Evolutionary conservation across 176 grass and related monocot genomes (phyloP), one percentile per base, ranked within the genome.

Genomic region (Phragmites australis): DNA sequence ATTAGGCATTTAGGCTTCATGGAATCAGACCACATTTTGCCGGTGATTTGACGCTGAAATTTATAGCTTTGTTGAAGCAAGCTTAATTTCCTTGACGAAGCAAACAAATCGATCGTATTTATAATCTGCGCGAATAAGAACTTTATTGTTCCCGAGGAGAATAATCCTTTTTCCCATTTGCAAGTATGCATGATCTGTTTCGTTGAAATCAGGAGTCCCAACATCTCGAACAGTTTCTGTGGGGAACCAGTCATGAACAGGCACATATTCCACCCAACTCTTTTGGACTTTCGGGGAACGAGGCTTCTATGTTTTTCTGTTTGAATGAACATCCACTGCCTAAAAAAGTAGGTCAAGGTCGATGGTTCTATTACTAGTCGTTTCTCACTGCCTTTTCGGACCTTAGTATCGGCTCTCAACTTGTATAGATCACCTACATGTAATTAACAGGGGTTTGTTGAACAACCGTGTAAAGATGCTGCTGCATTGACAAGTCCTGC

Each of bases 111-210:
- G 25, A 31, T 0, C 48, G 5, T 56, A 56, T 68, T 43, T 27
- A 19, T 14, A 25, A 48, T 25, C 34, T 63, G 13, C 37, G n/a
- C 63, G n/a, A 80, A 56, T 68, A 68, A 56, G 77, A 44, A 80
- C 14, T 56, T 56, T 23, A 21, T 66, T 1, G n/a, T 21, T n/a
- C 18, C 21, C 39, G n/a, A n/a, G n/a, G n/a, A n/a, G n/a, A n/a
- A n/a, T n/a, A n/a, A n/a, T n/a, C n/a, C n/a, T n/a, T n/a, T n/a
- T n/a, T n/a, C 11, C 57, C 17, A 62, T 57, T 63, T 77, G 27
- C 59, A 62, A 31, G 29, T 27, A 62, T 8, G 1, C n/a, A n/a
- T 32, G 14, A 34, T 63, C 34, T 32, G 14, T 63, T 63, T 34
- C 34, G 25, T 6, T 23, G 23, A 80, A 67, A 77, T 37, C 54